phyloP scores from a whole-genome alignment of 2,329 filamentous ascomycete genomes.

The Chaetomium sp. region DNA sequence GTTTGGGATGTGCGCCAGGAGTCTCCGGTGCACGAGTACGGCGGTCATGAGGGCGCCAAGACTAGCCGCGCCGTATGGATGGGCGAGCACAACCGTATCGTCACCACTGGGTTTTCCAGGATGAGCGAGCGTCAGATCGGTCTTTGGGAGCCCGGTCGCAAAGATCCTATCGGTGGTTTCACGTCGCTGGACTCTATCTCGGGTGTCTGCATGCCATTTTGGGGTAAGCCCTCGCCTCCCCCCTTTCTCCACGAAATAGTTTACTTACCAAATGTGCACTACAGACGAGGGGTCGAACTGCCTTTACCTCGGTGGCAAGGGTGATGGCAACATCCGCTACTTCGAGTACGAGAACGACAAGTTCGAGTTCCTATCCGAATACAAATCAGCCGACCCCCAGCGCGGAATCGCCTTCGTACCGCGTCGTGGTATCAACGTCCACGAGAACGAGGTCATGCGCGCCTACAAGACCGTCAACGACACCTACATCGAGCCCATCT shows the following conservation, averaged over 20 bases:
- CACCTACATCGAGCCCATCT: conserved; percentile 88
- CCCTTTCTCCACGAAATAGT: not conserved
- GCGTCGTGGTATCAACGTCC: conserved; percentile 89
- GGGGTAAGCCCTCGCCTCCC: conserved; percentile 51
- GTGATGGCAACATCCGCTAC: conserved; percentile 98
- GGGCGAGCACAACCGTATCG: conserved; percentile 92
- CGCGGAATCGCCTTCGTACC: conserved; percentile 91
- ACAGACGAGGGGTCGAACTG: conserved; percentile 85
- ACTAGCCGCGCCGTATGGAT: conserved; percentile 96
- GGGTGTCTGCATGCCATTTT: conserved; percentile 98
- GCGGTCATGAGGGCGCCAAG: conserved; percentile 88
- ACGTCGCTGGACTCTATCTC: conserved; percentile 89
- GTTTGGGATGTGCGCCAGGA: conserved; percentile 97
- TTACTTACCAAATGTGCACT: conserved; percentile 21
- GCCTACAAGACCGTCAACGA: conserved; percentile 98
- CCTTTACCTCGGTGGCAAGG: conserved; percentile 94
- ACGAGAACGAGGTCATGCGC: conserved; percentile 93
- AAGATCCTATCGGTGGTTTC: conserved; percentile 85
- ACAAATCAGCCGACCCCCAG: conserved; percentile 95
- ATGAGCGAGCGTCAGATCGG: conserved; percentile 98
- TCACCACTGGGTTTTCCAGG: conserved; percentile 92
- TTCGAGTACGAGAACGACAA: conserved; percentile 98
- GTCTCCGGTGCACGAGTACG: conserved; percentile 73
- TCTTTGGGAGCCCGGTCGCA: conserved; percentile 85
- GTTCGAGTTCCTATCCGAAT: conserved; percentile 93